Evolutionary conservation across 306 rosid genomes (phyloP), one percentile per base, ranked within the genome.

Genomic region (Castanea crenata): DNA sequence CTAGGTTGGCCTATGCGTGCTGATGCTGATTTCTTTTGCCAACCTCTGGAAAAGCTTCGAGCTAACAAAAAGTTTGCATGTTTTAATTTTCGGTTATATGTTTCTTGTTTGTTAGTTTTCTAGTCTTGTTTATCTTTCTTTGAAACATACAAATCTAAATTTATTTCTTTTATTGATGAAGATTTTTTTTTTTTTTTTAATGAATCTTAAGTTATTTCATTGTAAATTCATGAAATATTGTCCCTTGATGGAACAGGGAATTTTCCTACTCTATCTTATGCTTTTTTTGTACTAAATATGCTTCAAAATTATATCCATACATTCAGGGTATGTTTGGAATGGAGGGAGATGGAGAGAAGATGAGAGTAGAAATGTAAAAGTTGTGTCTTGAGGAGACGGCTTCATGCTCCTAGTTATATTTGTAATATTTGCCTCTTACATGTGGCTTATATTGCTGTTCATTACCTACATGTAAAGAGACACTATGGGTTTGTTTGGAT

Each of bases 1-100:
- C 79, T 95, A 76, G 90, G 97, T 38, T 95, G 99, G 99, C 99
- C 99, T 14, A 95, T 95, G 99, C 95, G 94, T 38, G 83, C 89
- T 59, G 87, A 84, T 77, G 86, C 94, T 21, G 90, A 85, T 52
- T 95, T 92, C 92, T 95, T 95, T 84, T 86, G 78, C 69, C 25
- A 20, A 38, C 91, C 81, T 73, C 46, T 1, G 5, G 79, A 74
- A 51, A 74, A 73, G 5, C 71, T 3, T 81, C 72, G 12, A 46
- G 65, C 1, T 78, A 79, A 83, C 81, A 92, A 82, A 86, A 91
- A 90, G 52, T 91, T 84, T 86, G 98, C 92, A 86, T 38, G 85
- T 9, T 41, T 75, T 81, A 67, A 71, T 62, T 71, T 69, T 83
- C 54, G 70, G 59, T 78, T 85, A 70, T 14, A 20, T 49, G 31